phyloP scores from a whole-genome alignment of 164 flowering plant species.

The Macadamia integrifolia region DNA sequence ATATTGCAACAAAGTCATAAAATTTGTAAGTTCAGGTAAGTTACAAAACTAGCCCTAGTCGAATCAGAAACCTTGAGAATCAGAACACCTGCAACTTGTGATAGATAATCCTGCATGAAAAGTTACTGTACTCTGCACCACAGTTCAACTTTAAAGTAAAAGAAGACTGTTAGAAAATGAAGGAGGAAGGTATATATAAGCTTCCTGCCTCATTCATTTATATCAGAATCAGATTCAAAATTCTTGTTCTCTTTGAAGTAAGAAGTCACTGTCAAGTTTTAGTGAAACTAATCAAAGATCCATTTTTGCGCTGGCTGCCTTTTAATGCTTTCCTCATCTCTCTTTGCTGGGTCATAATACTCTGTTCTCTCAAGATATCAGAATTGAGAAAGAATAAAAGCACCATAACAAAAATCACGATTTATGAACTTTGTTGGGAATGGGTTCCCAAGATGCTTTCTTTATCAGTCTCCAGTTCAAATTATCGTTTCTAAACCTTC shows the following conservation, averaged over 20 bases:
- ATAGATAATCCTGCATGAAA: constrained; percentile 8
- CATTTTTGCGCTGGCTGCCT: too few species aligned
- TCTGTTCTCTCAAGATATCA: neutral
- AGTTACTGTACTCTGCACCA: constrained; percentile 1
- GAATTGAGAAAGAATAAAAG: too few species aligned
- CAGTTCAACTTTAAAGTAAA: neutral
- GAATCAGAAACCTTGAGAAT: neutral
- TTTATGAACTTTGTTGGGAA: too few species aligned
- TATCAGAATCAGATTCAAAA: neutral
- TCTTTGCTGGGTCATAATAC: neutral
- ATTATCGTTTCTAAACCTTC: too few species aligned
- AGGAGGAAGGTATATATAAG: neutral
- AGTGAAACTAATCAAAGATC: neutral
- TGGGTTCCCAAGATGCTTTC: too few species aligned
- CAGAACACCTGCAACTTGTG: neutral
- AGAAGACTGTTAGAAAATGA: neutral
- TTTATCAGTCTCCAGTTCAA: too few species aligned
- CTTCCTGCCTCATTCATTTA: neutral
- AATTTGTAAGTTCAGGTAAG: neutral
- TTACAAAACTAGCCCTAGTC: constrained; percentile 13
- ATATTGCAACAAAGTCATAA: too few species aligned
- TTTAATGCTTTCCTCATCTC: neutral
- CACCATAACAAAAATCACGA: too few species aligned
- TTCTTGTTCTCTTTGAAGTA: too few species aligned
- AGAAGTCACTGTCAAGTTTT: neutral